Evolutionary conservation across 345 rosid genomes (phyloP), one percentile per base, ranked within the genome.

Genomic region (Moricandia arvensis): DNA sequence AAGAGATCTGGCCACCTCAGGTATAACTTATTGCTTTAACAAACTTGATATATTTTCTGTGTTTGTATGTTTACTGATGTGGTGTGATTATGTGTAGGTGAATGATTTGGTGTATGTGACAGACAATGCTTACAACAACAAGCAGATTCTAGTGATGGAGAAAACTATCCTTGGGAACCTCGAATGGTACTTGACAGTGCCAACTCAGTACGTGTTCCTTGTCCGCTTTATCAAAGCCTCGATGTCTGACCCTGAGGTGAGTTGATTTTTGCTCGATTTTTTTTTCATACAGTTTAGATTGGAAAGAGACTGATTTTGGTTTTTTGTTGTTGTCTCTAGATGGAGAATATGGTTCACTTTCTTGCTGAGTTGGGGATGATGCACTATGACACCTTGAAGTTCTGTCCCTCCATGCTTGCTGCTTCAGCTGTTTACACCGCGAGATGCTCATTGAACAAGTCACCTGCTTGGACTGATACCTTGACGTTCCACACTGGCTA

Each of bases 341-440:
- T 45, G 53, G 53, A 45, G 53, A 45, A 45, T n/a, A 45, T 90
- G 95, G 93, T 73, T 31, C 83, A 79, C 59, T 94, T 83, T 80
- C 84, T 94, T 26, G 88, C 95, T 69, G 93, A 91, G 47, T 75
- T 91, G 47, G 96, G 95, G 21, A 63, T 87, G 79, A 83, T 87
- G 87, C 88, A 91, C 45, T 94, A 94, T 61, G 83, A 80, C 1
- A 76, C 88, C 0, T 54, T 79, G 29, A 24, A 21, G 75, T 85
- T 82, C 61, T 75, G 85, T 49, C 90, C 97, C 1, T 90, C 98
- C 0, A 55, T 86, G 85, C 71, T 93, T 16, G 97, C 98, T 69
- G 94, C 98, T 54, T 89, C 97, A 1, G 97, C 94, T 13, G 97
- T 93, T 21, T 93, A 88, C 85, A 93, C 90, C 12, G 96, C 98